Conservation (phyloP, 805 yeast genomes). For the Wickerhamomyces sydowiorum region DNA sequence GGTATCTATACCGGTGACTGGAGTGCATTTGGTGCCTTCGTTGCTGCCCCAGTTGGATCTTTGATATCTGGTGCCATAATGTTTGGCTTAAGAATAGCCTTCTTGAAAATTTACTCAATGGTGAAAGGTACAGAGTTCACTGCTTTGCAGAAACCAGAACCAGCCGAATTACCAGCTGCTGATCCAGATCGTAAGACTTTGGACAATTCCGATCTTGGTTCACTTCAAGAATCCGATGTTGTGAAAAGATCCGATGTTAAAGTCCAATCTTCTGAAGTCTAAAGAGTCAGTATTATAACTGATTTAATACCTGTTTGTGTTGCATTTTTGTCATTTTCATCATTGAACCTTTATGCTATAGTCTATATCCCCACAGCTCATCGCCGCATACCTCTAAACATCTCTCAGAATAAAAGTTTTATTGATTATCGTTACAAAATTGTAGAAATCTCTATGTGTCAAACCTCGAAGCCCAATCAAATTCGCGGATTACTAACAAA, state of each 20-base stretch:
- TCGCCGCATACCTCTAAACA: too few relatives aligned
- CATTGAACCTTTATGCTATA: too few relatives aligned
- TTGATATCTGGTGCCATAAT: slow-evolving; percentile 48
- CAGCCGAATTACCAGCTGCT: not conserved
- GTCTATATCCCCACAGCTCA: too few relatives aligned
- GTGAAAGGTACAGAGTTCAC: slow-evolving; percentile 24
- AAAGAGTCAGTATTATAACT: too few relatives aligned
- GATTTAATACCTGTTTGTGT: too few relatives aligned
- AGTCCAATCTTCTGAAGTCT: too few relatives aligned
- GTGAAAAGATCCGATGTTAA: too few relatives aligned
- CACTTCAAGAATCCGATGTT: not conserved
- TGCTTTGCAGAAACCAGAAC: slow-evolving; percentile 26
- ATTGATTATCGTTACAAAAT: too few relatives aligned
- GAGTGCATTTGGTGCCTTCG: slow-evolving; percentile 95
- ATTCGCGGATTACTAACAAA: not conserved
- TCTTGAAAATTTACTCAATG: slow-evolving; percentile 18
- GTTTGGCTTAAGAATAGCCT: slow-evolving; percentile 42
- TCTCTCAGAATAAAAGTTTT: too few relatives aligned
- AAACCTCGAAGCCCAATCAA: not conserved
- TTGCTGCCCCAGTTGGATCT: slow-evolving; percentile 83
- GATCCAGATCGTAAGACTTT: not conserved
- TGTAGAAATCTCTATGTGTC: not conserved
- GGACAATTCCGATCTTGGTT: too few relatives aligned
- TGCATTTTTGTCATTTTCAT: too few relatives aligned
- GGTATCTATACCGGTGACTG: slow-evolving; percentile 82